phyloP scores from a whole-genome alignment of 2,329 filamentous ascomycete genomes.

The Lecanosticta acicola region DNA sequence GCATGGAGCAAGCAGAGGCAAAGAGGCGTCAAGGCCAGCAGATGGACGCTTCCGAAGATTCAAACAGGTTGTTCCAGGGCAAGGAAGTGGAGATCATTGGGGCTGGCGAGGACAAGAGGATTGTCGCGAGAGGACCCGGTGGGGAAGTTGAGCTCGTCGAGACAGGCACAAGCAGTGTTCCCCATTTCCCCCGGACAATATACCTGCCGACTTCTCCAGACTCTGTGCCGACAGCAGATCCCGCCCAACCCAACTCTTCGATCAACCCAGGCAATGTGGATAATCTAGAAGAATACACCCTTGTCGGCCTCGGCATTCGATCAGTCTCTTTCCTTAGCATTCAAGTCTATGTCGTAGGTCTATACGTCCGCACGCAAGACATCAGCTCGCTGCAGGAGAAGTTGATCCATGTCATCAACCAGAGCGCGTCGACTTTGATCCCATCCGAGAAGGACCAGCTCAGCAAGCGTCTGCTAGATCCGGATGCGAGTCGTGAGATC shows the following conservation, averaged over 20 bases:
- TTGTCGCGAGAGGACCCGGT: slow-evolving; percentile 39
- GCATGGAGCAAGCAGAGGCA: slow-evolving; percentile 26
- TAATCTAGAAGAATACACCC: slow-evolving; percentile 66
- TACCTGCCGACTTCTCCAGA: slow-evolving; percentile 49
- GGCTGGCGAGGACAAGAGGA: slow-evolving; percentile 52
- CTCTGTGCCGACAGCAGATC: slow-evolving; percentile 20
- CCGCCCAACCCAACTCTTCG: slow-evolving; percentile 27
- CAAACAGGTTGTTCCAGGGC: slow-evolving; percentile 43
- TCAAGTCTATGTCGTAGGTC: slow-evolving; percentile 89
- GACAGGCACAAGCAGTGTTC: slow-evolving; percentile 75
- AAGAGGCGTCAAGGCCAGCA: slow-evolving; percentile 22
- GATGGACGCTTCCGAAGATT: slow-evolving; percentile 31
- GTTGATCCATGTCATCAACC: slow-evolving; percentile 69
- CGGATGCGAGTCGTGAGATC: slow-evolving; percentile 60
- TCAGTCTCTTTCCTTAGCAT: slow-evolving; percentile 86
- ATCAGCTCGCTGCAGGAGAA: slow-evolving; percentile 73
- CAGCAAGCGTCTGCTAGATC: slow-evolving; percentile 63
- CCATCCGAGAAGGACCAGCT: slow-evolving; percentile 73
- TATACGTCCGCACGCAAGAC: slow-evolving; percentile 82
- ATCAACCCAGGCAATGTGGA: slow-evolving; percentile 30
- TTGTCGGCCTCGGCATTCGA: slow-evolving; percentile 80
- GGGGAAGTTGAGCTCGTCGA: slow-evolving; percentile 68
- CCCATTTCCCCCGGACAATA: slow-evolving; percentile 70
- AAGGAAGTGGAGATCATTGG: slow-evolving; percentile 56
- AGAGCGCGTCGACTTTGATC: slow-evolving; percentile 74